Percentiles rank a stretch among this genome's conserved stretches.
These are phyloP conservation scores for Monascus ruber DNA, from an alignment of 2,329 filamentous ascomycete species.

Conservation along the genomic window DNA sequence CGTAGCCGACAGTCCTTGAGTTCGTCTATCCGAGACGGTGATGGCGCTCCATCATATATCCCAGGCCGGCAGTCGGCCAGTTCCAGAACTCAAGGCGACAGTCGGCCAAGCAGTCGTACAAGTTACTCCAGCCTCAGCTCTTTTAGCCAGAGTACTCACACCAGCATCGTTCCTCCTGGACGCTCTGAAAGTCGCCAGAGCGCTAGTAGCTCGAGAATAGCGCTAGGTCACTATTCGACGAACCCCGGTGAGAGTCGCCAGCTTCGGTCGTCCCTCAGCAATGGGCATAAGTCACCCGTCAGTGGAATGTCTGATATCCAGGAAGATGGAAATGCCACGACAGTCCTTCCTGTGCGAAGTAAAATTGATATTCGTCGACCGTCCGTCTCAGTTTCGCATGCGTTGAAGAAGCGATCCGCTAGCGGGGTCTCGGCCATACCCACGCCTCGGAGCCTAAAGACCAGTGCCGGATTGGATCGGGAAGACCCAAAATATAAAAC, in stretches of 20 bases:
- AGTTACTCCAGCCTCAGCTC: slow-evolving; percentile 42
- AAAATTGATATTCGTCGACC: slow-evolving; percentile 23
- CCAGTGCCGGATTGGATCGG: slow-evolving; percentile 33
- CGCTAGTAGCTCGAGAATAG: slow-evolving; percentile 50
- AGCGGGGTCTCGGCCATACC: slow-evolving; percentile 33
- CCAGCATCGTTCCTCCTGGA: slow-evolving; percentile 29
- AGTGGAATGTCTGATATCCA: slow-evolving; percentile 45
- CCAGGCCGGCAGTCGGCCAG: slow-evolving; percentile 39
- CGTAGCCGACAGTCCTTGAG: slow-evolving; percentile 40
- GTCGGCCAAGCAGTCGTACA: slow-evolving; percentile 63
- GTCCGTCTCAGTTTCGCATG: slow-evolving; percentile 33
- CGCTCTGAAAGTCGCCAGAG: slow-evolving; percentile 58
- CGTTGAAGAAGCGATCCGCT: slow-evolving; percentile 42
- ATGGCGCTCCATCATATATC: slow-evolving; percentile 24
- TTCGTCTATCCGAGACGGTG: slow-evolving; percentile 26
- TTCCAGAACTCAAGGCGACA: slow-evolving; percentile 33
- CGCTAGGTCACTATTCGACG: slow-evolving; percentile 45
- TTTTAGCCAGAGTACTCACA: slow-evolving; percentile 28
- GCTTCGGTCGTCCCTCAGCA: slow-evolving; percentile 60
- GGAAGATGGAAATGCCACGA: slow-evolving; percentile 37
- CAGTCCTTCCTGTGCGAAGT: slow-evolving; percentile 28
- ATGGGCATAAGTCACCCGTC: slow-evolving; percentile 46
- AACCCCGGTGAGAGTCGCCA: slow-evolving; percentile 43
- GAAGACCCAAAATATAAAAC: slow-evolving; percentile 39
- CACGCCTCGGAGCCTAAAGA: slow-evolving; percentile 28